Evolutionary conservation across 2,329 filamentous ascomycete genomes (phyloP).

Genomic region (Apiospora hydei): DNA sequence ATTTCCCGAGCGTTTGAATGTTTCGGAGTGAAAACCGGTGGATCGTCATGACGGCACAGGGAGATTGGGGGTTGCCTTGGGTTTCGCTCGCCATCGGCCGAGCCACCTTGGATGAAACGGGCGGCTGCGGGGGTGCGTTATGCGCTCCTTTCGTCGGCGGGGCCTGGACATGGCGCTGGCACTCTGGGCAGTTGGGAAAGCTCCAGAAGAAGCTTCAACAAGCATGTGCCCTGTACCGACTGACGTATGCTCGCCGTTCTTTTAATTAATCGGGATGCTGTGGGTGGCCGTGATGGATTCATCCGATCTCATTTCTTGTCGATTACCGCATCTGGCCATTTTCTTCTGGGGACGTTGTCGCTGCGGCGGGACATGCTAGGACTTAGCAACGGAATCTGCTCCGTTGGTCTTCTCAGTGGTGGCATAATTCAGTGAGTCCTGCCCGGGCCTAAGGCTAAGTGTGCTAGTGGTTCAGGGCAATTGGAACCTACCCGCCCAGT

Average conservation of each 20-base stretch:
- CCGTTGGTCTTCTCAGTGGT: background rate
- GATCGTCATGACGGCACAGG: background rate
- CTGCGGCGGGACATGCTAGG: background rate
- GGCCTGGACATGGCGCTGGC: background rate
- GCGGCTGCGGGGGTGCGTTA: background rate
- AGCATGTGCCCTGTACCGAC: background rate
- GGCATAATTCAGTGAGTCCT: background rate
- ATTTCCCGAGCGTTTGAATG: background rate
- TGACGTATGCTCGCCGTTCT: background rate
- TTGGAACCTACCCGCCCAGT: background rate
- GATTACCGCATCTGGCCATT: background rate
- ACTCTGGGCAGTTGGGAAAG: background rate
- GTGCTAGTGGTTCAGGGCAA: background rate
- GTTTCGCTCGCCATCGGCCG: background rate
- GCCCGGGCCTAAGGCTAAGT: background rate
- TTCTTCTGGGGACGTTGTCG: background rate
- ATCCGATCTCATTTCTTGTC: slow-evolving; percentile 9
- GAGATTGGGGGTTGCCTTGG: background rate
- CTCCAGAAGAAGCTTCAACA: background rate
- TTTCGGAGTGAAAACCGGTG: slow-evolving; percentile 7
- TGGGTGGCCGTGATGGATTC: background rate
- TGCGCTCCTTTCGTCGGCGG: background rate
- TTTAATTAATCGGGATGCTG: background rate
- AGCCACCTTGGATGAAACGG: slow-evolving; percentile 12
- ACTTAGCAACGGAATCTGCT: background rate